These are phyloP conservation scores for Mycena floridula DNA, from an alignment of 768 basidiomycete genomes.

Conservation along the genomic window DNA sequence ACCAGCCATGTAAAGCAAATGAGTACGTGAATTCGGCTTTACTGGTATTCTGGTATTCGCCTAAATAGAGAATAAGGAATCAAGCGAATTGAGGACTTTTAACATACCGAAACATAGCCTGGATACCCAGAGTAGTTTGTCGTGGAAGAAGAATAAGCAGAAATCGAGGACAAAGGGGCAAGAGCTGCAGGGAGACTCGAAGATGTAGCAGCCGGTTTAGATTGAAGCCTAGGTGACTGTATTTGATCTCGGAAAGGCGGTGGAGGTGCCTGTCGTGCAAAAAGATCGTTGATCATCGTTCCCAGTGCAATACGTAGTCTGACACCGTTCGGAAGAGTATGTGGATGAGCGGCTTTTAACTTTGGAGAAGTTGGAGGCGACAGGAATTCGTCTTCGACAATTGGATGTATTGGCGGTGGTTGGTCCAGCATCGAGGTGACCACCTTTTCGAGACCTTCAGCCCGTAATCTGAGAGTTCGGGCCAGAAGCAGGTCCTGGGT, in stretches of 20 bases:
- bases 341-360: conserved; percentile 40
- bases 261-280: conserved; percentile 63
- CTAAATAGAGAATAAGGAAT: no score
- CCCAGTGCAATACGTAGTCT: conserved; percentile 69
- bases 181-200: conserved; percentile 15
- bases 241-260: conserved; percentile 37
- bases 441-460: conserved; percentile 81
- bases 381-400: conserved; percentile 46
- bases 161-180: conserved; percentile 20
- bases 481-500: conserved; percentile 61
- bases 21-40: conserved; percentile 33
- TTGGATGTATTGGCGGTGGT: conserved; percentile 57
- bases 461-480: conserved; percentile 57
- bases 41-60: conserved; percentile 15
- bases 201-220: conserved; percentile 7
- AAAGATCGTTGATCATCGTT: conserved; percentile 77
- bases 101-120: no score
- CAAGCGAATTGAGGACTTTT: no score
- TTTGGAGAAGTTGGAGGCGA: conserved; percentile 49
- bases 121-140: no score
- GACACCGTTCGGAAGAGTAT: conserved; percentile 75
- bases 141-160: conserved; percentile 12
- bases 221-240: background rate
- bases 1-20: conserved; percentile 51
- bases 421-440: conserved; percentile 77